A percentile compares a stretch with the other conserved stretches of the same genome.
phyloP scores from a whole-genome alignment of 164 flowering plant genomes.

The Umbilicus rupestris region DNA sequence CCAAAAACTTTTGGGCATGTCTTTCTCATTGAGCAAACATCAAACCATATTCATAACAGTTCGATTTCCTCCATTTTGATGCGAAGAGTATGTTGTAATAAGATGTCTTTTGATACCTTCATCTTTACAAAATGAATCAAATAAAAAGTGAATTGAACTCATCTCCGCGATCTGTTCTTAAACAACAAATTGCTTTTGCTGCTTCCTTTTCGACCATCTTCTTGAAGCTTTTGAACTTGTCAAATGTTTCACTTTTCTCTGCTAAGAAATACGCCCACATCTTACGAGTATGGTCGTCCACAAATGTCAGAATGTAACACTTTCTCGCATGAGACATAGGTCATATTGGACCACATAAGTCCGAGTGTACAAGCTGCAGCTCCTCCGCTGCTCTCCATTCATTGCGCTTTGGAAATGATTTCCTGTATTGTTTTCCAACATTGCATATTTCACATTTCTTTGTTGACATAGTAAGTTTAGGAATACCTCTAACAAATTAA shows the following conservation, averaged over 20 bases:
- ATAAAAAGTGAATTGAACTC: neutral
- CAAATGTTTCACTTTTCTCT: neutral
- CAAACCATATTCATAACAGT: constrained; percentile 2
- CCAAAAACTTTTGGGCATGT: neutral
- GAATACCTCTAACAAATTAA: neutral
- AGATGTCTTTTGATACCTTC: neutral
- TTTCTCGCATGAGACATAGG: neutral
- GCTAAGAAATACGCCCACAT: neutral
- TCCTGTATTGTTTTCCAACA: neutral
- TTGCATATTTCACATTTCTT: neutral
- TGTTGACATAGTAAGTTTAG: neutral
- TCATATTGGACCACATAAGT: neutral
- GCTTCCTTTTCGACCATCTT: neutral
- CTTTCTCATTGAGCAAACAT: neutral
- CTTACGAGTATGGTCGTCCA: neutral
- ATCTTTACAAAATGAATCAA: neutral
- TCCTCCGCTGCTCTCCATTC: neutral
- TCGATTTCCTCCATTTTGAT: neutral
- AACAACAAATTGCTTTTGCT: neutral
- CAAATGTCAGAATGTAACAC: neutral
- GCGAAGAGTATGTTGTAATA: neutral
- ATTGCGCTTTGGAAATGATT: neutral
- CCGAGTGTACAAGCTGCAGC: neutral
- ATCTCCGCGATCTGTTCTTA: neutral
- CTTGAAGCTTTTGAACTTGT: neutral